phyloP scores from a whole-genome alignment of 345 rosid species.

The Populus nigra region DNA sequence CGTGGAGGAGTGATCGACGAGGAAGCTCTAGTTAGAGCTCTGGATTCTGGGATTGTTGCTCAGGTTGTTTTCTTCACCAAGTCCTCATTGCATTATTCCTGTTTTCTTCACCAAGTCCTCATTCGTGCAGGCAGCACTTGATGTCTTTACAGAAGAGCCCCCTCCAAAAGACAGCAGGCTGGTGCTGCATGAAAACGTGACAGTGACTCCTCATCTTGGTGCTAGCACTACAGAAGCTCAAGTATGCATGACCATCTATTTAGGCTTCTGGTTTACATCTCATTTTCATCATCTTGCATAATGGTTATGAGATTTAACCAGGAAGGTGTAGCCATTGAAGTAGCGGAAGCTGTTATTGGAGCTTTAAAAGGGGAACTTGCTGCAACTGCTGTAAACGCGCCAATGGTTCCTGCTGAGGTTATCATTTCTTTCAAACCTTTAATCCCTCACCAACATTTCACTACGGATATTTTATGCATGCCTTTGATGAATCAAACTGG shows the following conservation, averaged over 20 bases:
- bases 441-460: not conserved
- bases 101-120: not conserved
- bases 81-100: not conserved
- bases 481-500: not conserved
- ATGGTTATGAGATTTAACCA: not conserved
- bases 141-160: slow-evolving; percentile 26
- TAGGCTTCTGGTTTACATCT: not conserved
- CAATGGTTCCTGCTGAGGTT: slow-evolving; percentile 29
- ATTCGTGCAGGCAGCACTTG: slow-evolving; percentile 26
- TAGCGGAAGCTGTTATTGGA: slow-evolving; percentile 20
- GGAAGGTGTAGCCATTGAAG: slow-evolving; percentile 25
- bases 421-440: not conserved
- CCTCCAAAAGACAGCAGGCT: slow-evolving; percentile 23
- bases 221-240: slow-evolving; percentile 29
- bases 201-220: slow-evolving; percentile 30
- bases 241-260: not conserved
- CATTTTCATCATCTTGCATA: not conserved
- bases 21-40: slow-evolving; percentile 29
- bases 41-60: slow-evolving; percentile 27
- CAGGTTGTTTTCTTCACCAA: slow-evolving; percentile 16
- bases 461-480: not conserved
- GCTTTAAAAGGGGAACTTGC: slow-evolving; percentile 29
- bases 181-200: slow-evolving; percentile 32
- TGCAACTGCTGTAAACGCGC: slow-evolving; percentile 27
- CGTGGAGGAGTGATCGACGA: slow-evolving; percentile 31